Conservation (phyloP, 176 grass and related monocot genomes). For the Phragmites australis region DNA sequence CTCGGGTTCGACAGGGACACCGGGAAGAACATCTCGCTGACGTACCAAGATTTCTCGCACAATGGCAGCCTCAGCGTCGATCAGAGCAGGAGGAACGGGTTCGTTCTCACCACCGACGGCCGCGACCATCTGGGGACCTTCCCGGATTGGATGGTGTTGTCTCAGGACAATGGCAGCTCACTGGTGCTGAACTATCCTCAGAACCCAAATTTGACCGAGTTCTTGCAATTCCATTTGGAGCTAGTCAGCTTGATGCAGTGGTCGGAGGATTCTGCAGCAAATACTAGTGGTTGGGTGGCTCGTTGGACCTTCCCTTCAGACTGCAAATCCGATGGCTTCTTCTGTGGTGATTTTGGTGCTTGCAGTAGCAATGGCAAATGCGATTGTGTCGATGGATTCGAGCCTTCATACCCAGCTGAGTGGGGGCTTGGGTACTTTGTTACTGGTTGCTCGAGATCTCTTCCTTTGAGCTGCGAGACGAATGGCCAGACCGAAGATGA, state of each 20-base stretch:
- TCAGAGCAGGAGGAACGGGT: conserved; percentile 24
- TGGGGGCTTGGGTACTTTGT: conserved; percentile 33
- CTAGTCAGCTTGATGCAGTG: conserved; percentile 35
- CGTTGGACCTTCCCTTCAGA: conserved; percentile 42
- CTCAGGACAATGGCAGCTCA: conserved; percentile 20
- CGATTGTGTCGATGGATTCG: conserved; percentile 39
- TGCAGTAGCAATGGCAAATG: conserved; percentile 30
- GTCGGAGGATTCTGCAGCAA: conserved; percentile 3
- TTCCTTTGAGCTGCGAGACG: conserved; percentile 41
- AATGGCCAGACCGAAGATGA: conserved; percentile 30
- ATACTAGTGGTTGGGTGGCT: conserved; percentile 35
- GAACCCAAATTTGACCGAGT: conserved; percentile 14
- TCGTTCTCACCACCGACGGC: conserved; percentile 46
- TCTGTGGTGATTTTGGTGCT: conserved; percentile 46
- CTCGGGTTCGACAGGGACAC: conserved; percentile 50
- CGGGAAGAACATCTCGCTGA: conserved; percentile 40
- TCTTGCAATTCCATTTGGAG: conserved; percentile 43
- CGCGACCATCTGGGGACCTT: not conserved
- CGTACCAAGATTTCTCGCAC: not conserved
- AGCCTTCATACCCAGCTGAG: conserved; percentile 15
- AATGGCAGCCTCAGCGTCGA: conserved; percentile 49
- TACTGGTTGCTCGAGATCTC: conserved; percentile 47
- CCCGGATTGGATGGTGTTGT: conserved; percentile 52
- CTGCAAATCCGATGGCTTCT: conserved; percentile 48
- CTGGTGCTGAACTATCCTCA: conserved; percentile 30